phyloP scores from a whole-genome alignment of 306 rosid genomes.

The Begonia loranthoides region DNA sequence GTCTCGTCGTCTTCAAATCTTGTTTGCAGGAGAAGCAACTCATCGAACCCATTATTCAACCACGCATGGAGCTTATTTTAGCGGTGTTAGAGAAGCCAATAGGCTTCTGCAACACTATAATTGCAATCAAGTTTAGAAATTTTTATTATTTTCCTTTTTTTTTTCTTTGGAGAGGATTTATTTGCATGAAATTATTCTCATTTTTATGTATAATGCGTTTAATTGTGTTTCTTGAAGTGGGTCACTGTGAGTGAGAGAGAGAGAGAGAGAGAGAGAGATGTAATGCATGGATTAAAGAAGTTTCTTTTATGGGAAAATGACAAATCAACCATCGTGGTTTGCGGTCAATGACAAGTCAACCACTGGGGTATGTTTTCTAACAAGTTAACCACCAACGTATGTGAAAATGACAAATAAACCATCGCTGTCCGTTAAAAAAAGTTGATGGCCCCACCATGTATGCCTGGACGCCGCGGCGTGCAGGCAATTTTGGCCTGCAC shows the following conservation, averaged over 20 bases:
- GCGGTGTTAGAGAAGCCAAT: conserved; percentile 95
- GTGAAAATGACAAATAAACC: too few species aligned
- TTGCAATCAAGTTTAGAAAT: conserved; percentile 31
- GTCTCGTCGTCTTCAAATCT: conserved; percentile 56
- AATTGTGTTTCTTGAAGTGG: conserved; percentile 23
- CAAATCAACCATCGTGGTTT: too few species aligned
- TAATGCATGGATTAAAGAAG: conserved; percentile 37
- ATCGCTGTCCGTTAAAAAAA: too few species aligned
- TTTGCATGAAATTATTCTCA: conserved; percentile 39
- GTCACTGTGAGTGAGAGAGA: conserved; percentile 18
- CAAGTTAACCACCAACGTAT: too few species aligned
- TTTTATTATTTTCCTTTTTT: conserved; percentile 15
- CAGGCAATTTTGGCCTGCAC: too few species aligned
- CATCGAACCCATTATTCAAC: conserved; percentile 97
- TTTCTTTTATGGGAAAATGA: too few species aligned
- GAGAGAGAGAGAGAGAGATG: conserved; percentile 42
- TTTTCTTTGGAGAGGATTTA: conserved; percentile 14
- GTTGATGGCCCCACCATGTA: too few species aligned
- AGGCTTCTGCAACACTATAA: conserved; percentile 89
- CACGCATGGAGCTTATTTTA: conserved; percentile 95
- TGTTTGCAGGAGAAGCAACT: conserved; percentile 99
- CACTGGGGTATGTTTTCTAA: too few species aligned
- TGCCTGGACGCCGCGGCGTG: too few species aligned
- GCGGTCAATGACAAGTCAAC: too few species aligned
- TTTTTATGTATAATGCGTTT: conserved; percentile 28